phyloP scores from a whole-genome alignment of 169 alveolate species.

The Hepatocystis sp. region DNA sequence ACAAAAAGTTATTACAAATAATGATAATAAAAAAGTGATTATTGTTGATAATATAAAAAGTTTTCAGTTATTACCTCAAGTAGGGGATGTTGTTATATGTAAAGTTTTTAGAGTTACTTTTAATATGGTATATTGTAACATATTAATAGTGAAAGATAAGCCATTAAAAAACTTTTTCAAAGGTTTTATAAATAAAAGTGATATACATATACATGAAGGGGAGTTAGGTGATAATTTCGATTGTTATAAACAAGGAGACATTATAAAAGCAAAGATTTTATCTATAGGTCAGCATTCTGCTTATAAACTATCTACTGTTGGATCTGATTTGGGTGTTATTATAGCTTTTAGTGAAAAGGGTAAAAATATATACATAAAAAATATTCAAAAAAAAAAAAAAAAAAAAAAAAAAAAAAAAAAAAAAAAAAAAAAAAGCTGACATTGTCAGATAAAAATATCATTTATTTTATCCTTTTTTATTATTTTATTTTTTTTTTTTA shows the following conservation, averaged over 20 bases:
- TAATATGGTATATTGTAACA: slow-evolving; percentile 36
- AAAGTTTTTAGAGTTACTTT: slow-evolving; percentile 45
- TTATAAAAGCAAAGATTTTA: slow-evolving; percentile 46
- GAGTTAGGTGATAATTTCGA: slow-evolving; percentile 59
- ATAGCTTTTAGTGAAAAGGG: slow-evolving; percentile 46
- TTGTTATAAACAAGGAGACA: slow-evolving; percentile 69
- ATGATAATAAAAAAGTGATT: slow-evolving; percentile 13
- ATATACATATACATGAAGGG: slow-evolving; percentile 63
- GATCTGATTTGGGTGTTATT: slow-evolving; percentile 61
- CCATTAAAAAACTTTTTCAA: slow-evolving; percentile 27
- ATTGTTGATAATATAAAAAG: slow-evolving; percentile 18
- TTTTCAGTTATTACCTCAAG: slow-evolving; percentile 29
- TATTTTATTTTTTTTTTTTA: slow-evolving; percentile 2
- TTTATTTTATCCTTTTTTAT: neutral
- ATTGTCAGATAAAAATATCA: neutral
- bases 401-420: too few species aligned
- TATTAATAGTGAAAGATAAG: slow-evolving; percentile 5
- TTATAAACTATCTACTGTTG: slow-evolving; percentile 54
- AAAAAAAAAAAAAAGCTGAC: too few species aligned
- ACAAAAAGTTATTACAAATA: neutral
- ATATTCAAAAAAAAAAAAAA: neutral
- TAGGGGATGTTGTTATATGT: slow-evolving; percentile 65
- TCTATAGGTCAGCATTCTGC: slow-evolving; percentile 51
- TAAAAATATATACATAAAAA: too few species aligned
- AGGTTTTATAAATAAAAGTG: slow-evolving; percentile 57